These are phyloP conservation scores for Monosporascus ibericus DNA, from an alignment of 2,329 filamentous ascomycete species.

Conservation along the genomic window DNA sequence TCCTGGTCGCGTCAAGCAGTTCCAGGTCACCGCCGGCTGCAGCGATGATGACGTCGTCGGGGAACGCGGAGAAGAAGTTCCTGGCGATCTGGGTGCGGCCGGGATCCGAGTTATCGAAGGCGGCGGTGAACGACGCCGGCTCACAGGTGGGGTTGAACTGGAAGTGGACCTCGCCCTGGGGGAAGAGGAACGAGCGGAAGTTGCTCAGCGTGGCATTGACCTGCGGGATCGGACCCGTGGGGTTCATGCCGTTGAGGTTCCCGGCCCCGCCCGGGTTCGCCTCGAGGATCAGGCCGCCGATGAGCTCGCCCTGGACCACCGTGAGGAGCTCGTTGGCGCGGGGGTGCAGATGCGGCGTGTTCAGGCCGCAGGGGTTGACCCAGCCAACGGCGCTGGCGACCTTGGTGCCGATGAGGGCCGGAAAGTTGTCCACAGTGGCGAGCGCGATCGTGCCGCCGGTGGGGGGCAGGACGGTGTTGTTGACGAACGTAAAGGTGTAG, in stretches of 20 bases:
- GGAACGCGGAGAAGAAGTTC: constrained; percentile 17
- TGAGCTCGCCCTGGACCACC: constrained; percentile 30
- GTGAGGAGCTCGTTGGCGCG: constrained; percentile 35
- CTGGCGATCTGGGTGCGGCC: constrained; percentile 32
- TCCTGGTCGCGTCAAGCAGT: neutral
- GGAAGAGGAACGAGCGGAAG: constrained; percentile 35
- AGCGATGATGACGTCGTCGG: constrained; percentile 15
- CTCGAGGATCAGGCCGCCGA: constrained; percentile 32
- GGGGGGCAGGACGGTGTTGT: constrained; percentile 8
- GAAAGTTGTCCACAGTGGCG: constrained; percentile 18
- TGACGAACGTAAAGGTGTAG: constrained; percentile 16
- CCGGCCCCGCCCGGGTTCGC: constrained; percentile 13
- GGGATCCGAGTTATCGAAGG: constrained; percentile 35
- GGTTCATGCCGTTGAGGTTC: constrained; percentile 18
- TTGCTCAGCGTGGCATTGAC: constrained; percentile 24
- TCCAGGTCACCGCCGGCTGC: neutral
- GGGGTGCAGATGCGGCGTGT: constrained; percentile 37
- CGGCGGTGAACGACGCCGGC: constrained; percentile 35
- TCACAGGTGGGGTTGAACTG: constrained; percentile 41
- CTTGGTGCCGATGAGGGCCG: constrained; percentile 36
- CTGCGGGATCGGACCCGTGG: constrained; percentile 16
- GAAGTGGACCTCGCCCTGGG: constrained; percentile 35
- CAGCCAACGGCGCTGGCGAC: constrained; percentile 37
- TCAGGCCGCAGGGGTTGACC: constrained; percentile 38
- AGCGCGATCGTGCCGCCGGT: constrained; percentile 19